These are phyloP conservation scores for Sporopachydermia cereana DNA, from an alignment of 1,139 yeast species.

Conservation along the genomic window DNA sequence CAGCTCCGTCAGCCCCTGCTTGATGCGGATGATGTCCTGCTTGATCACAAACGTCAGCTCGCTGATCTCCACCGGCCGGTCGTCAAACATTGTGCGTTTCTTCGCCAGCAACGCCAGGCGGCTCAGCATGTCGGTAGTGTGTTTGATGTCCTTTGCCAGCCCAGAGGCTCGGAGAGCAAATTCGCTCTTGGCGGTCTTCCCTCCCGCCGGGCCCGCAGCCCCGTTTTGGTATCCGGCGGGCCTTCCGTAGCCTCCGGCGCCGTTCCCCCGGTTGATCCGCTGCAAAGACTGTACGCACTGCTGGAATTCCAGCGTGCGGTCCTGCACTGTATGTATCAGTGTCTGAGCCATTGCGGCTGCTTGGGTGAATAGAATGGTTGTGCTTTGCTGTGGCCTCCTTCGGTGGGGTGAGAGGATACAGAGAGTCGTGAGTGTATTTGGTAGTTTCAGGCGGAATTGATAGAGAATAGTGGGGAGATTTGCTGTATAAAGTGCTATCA, in stretches of 20 bases:
- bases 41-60: constrained; percentile 88
- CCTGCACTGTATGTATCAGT: constrained; percentile 35
- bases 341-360: background rate
- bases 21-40: constrained; percentile 82
- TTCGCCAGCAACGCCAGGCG: constrained; percentile 76
- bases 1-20: constrained; percentile 58
- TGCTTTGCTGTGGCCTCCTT: no score
- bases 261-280: constrained; percentile 35
- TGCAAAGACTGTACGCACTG: constrained; percentile 69
- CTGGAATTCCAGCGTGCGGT: constrained; percentile 76
- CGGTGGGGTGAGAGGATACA: no score
- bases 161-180: constrained; percentile 72
- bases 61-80: constrained; percentile 86
- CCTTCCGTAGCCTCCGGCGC: constrained; percentile 17
- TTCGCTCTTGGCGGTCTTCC: constrained; percentile 38
- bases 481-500: no score
- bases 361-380: no score
- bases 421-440: no score
- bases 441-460: no score
- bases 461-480: no score
- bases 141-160: constrained; percentile 82
- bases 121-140: constrained; percentile 73
- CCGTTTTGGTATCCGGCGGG: constrained; percentile 13
- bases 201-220: constrained; percentile 10
- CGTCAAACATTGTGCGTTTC: constrained; percentile 88